Evolutionary conservation across 2,329 filamentous ascomycete species (phyloP).

Genomic region (Aspergillus transmontanensis): DNA sequence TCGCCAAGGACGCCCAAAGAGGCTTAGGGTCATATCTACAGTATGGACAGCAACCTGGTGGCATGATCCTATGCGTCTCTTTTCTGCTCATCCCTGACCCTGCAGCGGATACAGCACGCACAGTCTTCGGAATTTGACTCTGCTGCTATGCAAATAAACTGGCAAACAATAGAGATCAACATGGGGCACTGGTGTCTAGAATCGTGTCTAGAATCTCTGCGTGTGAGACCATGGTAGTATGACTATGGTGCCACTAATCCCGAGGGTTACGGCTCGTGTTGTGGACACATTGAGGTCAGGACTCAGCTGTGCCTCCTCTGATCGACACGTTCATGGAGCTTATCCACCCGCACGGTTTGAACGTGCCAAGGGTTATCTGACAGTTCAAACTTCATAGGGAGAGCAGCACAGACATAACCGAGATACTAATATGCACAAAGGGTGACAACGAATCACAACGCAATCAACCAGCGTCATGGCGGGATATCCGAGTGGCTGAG

Average conservation of each 20-base stretch:
- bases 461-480: not conserved
- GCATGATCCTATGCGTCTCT: not conserved
- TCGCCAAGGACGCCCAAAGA: not conserved
- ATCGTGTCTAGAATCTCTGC: not conserved
- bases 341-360: not conserved
- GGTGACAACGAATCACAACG: not conserved
- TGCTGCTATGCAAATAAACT: not conserved
- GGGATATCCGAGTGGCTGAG: conserved; percentile 4
- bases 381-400: not conserved
- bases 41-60: not conserved
- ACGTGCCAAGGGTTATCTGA: not conserved
- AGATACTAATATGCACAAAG: not conserved
- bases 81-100: not conserved
- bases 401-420: conserved; percentile 2
- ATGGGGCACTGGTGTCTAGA: not conserved
- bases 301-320: not conserved
- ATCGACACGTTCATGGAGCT: not conserved
- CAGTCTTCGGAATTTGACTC: not conserved
- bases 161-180: not conserved
- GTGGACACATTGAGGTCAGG: not conserved
- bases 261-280: not conserved
- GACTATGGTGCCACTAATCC: not conserved
- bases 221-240: not conserved
- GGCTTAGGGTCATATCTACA: not conserved
- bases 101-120: not conserved